A percentile compares a stretch with the other conserved stretches of the same genome.
Conservation (phyloP, 73 alveolate genomes). For the Paramecium pentaurelia region DNA sequence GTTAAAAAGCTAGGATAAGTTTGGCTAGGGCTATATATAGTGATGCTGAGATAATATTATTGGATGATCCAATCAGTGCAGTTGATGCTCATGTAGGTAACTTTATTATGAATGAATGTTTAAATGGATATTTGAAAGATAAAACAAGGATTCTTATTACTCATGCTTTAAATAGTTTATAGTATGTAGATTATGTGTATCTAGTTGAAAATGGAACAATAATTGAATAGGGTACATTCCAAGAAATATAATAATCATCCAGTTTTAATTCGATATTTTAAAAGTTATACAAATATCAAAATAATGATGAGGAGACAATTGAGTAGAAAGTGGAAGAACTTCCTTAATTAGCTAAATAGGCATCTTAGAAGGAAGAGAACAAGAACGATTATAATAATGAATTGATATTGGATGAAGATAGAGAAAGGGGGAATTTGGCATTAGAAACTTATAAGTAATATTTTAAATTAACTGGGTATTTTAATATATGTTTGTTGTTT, state of each 20-base stretch:
- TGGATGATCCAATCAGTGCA: conserved; percentile 85
- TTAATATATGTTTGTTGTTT: not conserved
- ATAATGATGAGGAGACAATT: not conserved
- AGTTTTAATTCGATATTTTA: conserved; percentile 35
- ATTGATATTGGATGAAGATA: conserved; percentile 61
- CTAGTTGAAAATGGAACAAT: conserved; percentile 46
- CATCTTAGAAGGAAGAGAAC: not conserved
- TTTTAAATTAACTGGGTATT: conserved; percentile 24
- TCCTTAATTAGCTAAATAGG: not conserved
- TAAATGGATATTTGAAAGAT: conserved; percentile 36
- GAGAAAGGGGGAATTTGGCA: conserved; percentile 58
- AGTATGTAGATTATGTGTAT: conserved; percentile 43
- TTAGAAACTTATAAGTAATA: conserved; percentile 48
- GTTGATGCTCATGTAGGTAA: conserved; percentile 73
- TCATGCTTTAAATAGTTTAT: conserved; percentile 41
- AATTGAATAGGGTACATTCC: conserved; percentile 40
- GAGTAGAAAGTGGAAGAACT: not conserved
- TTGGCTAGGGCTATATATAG: conserved; percentile 84
- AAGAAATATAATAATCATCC: not conserved
- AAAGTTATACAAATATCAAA: not conserved
- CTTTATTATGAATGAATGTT: conserved; percentile 41
- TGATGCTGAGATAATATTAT: conserved; percentile 75
- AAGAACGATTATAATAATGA: conserved; percentile 13
- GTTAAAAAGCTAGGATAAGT: conserved; percentile 84
- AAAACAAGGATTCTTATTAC: conserved; percentile 47